Evolutionary conservation across 169 alveolate species (phyloP).

Genomic region (Babesia ovata): DNA sequence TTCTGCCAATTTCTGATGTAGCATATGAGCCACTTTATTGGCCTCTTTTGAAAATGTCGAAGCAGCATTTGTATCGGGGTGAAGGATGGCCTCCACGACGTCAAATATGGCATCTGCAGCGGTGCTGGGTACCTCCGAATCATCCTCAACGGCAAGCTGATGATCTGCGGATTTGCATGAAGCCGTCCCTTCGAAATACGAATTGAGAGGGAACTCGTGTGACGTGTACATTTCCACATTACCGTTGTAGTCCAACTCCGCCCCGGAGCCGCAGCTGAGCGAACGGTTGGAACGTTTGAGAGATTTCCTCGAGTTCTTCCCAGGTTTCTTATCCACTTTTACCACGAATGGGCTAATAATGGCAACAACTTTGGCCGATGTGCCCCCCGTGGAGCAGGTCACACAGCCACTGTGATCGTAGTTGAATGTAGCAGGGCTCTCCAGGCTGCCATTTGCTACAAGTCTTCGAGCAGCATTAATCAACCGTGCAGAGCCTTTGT

Average conservation of each 20-base stretch:
- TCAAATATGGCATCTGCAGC: slow-evolving; percentile 18
- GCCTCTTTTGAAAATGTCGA: not conserved
- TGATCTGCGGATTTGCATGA: not conserved
- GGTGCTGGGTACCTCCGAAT: not conserved
- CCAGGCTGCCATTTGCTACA: not conserved
- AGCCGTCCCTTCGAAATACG: not conserved
- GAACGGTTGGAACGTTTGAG: slow-evolving; percentile 2
- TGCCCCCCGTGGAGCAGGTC: not conserved
- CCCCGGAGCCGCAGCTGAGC: not conserved
- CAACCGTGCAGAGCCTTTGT: not conserved
- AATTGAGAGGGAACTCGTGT: slow-evolving; percentile 12
- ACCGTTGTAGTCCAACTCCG: not conserved
- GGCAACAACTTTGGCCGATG: slow-evolving; percentile 10
- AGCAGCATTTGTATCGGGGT: not conserved
- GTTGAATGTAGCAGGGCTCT: not conserved
- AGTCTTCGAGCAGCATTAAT: not conserved
- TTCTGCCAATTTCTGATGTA: slow-evolving; percentile 29
- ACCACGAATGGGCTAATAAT: slow-evolving; percentile 26
- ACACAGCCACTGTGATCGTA: slow-evolving; percentile 1
- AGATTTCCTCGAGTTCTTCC: slow-evolving; percentile 12
- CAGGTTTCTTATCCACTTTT: not conserved
- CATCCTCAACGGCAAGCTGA: not conserved
- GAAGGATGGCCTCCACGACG: slow-evolving; percentile 10
- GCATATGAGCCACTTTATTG: slow-evolving; percentile 13
- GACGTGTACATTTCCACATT: slow-evolving; percentile 20